Evolutionary conservation across 2,329 filamentous ascomycete species (phyloP), one percentile per base, ranked within the genome.

Genomic region (Sordariomycetes sp.): DNA sequence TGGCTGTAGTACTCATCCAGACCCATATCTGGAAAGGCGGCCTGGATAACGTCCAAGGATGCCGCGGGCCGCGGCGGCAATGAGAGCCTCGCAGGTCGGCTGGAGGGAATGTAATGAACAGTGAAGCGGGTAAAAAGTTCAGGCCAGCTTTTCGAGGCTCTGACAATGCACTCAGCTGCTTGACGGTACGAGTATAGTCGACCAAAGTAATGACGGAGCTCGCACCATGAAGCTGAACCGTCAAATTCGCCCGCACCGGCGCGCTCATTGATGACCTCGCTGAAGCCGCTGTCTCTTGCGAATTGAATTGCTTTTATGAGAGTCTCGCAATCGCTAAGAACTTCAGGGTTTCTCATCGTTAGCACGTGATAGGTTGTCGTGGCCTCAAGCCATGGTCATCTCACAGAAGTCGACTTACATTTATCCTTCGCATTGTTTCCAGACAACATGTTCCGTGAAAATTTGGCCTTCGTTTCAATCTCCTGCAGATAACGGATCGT

Each of bases 71-170:
- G 25, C 16, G n/a, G 25, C 25, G 25, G n/a, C 16, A 27, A 15
- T 0, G 24, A 30, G 11, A 39, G 23, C 11, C 45, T 28, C 3
- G 23, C 21, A 12, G 6, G n/a, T 12, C 25, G 25, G 14, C 28
- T 38, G 21, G 33, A 33, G 6, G 18, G 2, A 1, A 58, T 26
- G 11, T 21, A 34, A 1, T 27, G 40, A 2, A 59, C 38, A 6
- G 39, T 30, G 19, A 53, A 47, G 20, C 49, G 39, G 11, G 40
- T 12, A 14, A 56, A 57, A 4, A 57, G 36, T 0, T 30, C 21
- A 0, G 44, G 47, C 42, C 53, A 56, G 5, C 14, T 27, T 2
- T 19, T 34, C 2, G 36, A 17, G 2, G 43, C 38, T 4, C 25
- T 11, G 5, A 44, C 25, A 0, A 52, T 37, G 15, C 37, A 30